phyloP scores from a whole-genome alignment of 2,329 filamentous ascomycete genomes.

The Aspergillus udagawae region DNA sequence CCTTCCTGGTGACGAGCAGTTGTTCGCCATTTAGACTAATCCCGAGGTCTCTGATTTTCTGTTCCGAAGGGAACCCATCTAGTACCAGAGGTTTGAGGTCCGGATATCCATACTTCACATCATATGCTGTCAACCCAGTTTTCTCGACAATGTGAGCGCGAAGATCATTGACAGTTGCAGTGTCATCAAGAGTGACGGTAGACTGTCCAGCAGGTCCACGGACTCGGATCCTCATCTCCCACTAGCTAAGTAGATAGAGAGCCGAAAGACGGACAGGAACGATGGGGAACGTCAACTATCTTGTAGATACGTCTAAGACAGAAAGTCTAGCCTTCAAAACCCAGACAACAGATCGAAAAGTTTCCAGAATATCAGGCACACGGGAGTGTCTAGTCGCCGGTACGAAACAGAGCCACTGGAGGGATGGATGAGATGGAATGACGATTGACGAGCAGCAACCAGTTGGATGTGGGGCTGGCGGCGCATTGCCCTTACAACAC shows the following conservation, averaged over 20 bases:
- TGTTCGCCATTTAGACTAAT: slow-evolving; percentile 65
- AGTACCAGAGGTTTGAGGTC: slow-evolving; percentile 63
- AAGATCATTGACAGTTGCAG: slow-evolving; percentile 51
- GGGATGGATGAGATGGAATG: not conserved
- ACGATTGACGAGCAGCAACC: not conserved
- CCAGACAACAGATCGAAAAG: not conserved
- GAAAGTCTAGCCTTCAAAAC: not conserved
- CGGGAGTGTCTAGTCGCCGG: not conserved
- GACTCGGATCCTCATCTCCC: slow-evolving; percentile 67
- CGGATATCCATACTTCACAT: slow-evolving; percentile 82
- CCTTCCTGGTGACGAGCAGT: slow-evolving; percentile 57
- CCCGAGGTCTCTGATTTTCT: slow-evolving; percentile 52
- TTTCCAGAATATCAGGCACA: not conserved
- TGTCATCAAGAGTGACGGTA: slow-evolving; percentile 64
- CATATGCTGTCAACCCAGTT: slow-evolving; percentile 63
- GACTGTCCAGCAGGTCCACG: slow-evolving; percentile 70
- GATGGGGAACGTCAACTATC: not conserved
- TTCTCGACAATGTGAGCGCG: slow-evolving; percentile 47
- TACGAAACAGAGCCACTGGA: not conserved
- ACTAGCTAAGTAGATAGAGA: not conserved
- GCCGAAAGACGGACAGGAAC: not conserved
- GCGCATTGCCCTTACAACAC: not conserved
- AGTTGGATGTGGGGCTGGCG: not conserved
- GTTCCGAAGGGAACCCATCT: slow-evolving; percentile 48
- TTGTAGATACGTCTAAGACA: not conserved